Conservation (phyloP, 2,329 filamentous ascomycete genomes). For the Hypoxylon sp. region DNA sequence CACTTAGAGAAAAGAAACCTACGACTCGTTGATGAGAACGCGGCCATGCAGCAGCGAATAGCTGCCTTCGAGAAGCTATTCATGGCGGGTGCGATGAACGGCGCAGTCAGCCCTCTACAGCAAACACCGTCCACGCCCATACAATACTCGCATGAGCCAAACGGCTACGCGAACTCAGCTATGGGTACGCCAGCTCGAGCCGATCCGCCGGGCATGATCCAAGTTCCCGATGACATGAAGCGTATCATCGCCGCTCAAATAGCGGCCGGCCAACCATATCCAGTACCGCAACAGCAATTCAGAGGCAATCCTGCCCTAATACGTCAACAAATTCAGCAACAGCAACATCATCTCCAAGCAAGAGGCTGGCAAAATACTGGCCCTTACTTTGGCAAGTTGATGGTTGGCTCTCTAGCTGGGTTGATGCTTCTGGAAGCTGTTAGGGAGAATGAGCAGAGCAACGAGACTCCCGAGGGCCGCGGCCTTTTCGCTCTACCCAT, state of each 20-base stretch:
- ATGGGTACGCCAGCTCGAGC: constrained; percentile 59
- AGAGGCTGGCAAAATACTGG: constrained; percentile 68
- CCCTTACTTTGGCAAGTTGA: constrained; percentile 80
- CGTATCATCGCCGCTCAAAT: constrained; percentile 72
- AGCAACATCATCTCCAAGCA: constrained; percentile 64
- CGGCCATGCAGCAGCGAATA: constrained; percentile 81
- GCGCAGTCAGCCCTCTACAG: constrained; percentile 68
- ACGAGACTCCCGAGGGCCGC: constrained; percentile 74
- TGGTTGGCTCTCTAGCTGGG: constrained; percentile 92
- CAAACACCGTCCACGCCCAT: constrained; percentile 67
- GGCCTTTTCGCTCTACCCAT: constrained; percentile 77
- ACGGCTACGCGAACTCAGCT: constrained; percentile 62
- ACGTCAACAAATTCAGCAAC: constrained; percentile 69
- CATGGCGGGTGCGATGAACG: constrained; percentile 79
- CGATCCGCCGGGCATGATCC: constrained; percentile 72
- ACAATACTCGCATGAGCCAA: constrained; percentile 63
- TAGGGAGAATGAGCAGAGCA: constrained; percentile 74
- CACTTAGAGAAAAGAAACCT: constrained; percentile 94
- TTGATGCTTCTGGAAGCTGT: constrained; percentile 92
- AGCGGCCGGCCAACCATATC: constrained; percentile 68
- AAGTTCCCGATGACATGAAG: constrained; percentile 76
- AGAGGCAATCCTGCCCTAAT: constrained; percentile 62
- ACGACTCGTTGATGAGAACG: constrained; percentile 85
- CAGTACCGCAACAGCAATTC: constrained; percentile 59
- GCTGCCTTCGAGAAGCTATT: constrained; percentile 84